Evolutionary conservation across 331 rosid genomes (phyloP).

Genomic region (Acacia pycnantha): DNA sequence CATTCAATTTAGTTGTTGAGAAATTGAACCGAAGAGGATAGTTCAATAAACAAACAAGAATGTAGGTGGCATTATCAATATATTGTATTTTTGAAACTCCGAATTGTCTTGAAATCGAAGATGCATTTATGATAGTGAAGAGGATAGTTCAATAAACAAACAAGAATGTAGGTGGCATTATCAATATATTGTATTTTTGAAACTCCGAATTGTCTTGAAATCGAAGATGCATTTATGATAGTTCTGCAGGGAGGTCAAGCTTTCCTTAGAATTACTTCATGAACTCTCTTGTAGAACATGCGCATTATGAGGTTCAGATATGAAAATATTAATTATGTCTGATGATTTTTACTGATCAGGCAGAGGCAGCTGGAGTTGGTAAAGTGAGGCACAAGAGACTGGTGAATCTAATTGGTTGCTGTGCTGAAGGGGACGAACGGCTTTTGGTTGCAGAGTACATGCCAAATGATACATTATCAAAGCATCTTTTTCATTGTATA

Average conservation of each 20-base stretch:
- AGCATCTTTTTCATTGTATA: conserved; percentile 79
- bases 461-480: conserved; percentile 76
- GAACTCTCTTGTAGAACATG: background rate
- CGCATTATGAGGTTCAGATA: background rate
- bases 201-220: background rate
- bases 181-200: background rate
- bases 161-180: background rate
- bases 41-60: background rate
- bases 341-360: conserved; percentile 51
- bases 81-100: background rate
- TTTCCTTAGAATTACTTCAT: background rate
- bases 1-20: background rate
- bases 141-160: background rate
- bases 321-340: background rate
- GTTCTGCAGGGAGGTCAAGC: background rate
- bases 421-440: conserved; percentile 78
- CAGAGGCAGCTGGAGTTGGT: conserved; percentile 72
- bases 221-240: background rate
- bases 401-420: conserved; percentile 75
- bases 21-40: background rate
- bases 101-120: background rate
- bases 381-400: conserved; percentile 68
- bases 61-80: too few species aligned
- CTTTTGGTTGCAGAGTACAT: conserved; percentile 79
- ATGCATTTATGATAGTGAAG: too few species aligned